Conservation (phyloP, 1,139 yeast genomes). For the Suhomyces ambrosiae region DNA sequence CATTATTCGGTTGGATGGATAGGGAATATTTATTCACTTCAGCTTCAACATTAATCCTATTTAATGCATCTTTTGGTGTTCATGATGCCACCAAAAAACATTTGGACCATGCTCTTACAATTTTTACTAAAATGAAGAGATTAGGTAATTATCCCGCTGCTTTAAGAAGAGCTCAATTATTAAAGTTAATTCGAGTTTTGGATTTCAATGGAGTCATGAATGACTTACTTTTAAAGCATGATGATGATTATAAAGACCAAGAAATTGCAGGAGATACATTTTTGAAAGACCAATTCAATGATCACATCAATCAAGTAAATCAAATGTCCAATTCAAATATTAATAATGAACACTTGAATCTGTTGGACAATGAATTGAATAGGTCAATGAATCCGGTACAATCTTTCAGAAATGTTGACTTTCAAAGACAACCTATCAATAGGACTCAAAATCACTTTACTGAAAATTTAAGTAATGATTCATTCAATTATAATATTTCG, state of each 20-base stretch:
- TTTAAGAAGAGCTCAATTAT: slow-evolving; percentile 67
- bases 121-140: slow-evolving; percentile 73
- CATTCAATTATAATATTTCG: slow-evolving; percentile 19
- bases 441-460: not conserved
- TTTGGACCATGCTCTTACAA: slow-evolving; percentile 69
- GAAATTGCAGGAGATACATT: slow-evolving; percentile 8
- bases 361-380: slow-evolving; percentile 13
- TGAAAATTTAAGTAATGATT: slow-evolving; percentile 9
- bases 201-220: slow-evolving; percentile 71
- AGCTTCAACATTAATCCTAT: slow-evolving; percentile 73
- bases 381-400: slow-evolving; percentile 8
- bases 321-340: slow-evolving; percentile 12
- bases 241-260: slow-evolving; percentile 38
- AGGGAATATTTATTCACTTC: slow-evolving; percentile 82
- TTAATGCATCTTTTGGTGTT: slow-evolving; percentile 81
- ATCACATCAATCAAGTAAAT: slow-evolving; percentile 16
- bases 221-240: slow-evolving; percentile 58
- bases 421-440: not conserved
- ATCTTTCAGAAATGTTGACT: slow-evolving; percentile 3
- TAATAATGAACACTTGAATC: slow-evolving; percentile 14
- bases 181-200: slow-evolving; percentile 62
- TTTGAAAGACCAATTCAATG: slow-evolving; percentile 13
- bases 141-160: slow-evolving; percentile 82
- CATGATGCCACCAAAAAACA: slow-evolving; percentile 75
- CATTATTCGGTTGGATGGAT: slow-evolving; percentile 87